Evolutionary conservation across 2,329 filamentous ascomycete species (phyloP).

Genomic region (Talaromyces sp.): DNA sequence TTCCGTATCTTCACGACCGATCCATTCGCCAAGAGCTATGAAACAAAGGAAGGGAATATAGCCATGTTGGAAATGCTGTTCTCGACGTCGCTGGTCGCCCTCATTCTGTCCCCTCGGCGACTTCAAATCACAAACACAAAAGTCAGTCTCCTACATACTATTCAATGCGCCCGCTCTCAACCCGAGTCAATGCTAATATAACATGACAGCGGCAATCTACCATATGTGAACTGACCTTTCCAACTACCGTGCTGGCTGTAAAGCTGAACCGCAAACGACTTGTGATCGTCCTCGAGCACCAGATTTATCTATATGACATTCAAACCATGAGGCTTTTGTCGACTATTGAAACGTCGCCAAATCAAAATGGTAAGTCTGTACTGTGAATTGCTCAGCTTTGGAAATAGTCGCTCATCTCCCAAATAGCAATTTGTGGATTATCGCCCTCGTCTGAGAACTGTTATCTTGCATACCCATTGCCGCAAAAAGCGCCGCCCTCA

Average conservation of each 20-base stretch:
- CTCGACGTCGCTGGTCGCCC: constrained; percentile 89
- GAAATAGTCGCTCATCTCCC: constrained; percentile 12
- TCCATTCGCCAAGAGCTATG: constrained; percentile 91
- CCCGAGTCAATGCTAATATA: background rate
- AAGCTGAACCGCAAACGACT: constrained; percentile 91
- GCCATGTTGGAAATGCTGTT: constrained; percentile 98
- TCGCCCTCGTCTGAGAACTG: constrained; percentile 94
- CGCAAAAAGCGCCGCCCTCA: constrained; percentile 54
- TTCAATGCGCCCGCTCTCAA: constrained; percentile 11
- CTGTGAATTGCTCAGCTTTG: background rate
- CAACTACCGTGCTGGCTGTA: constrained; percentile 90
- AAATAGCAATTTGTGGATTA: constrained; percentile 75
- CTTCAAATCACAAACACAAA: constrained; percentile 97
- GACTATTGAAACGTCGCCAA: constrained; percentile 90
- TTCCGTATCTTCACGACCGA: constrained; percentile 97
- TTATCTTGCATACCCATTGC: constrained; percentile 89
- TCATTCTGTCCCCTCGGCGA: constrained; percentile 85
- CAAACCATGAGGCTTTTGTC: constrained; percentile 95
- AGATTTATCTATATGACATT: constrained; percentile 98
- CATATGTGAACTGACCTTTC: constrained; percentile 98
- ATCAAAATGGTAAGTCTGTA: constrained; percentile 60
- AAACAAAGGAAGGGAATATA: constrained; percentile 90
- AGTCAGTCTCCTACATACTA: constrained; percentile 45
- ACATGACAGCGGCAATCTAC: constrained; percentile 61
- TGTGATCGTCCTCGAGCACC: constrained; percentile 87